Base-by-base conservation (phyloP, 2,329 filamentous ascomycete genomes). In the Aurifilum marmelostoma region DNA sequence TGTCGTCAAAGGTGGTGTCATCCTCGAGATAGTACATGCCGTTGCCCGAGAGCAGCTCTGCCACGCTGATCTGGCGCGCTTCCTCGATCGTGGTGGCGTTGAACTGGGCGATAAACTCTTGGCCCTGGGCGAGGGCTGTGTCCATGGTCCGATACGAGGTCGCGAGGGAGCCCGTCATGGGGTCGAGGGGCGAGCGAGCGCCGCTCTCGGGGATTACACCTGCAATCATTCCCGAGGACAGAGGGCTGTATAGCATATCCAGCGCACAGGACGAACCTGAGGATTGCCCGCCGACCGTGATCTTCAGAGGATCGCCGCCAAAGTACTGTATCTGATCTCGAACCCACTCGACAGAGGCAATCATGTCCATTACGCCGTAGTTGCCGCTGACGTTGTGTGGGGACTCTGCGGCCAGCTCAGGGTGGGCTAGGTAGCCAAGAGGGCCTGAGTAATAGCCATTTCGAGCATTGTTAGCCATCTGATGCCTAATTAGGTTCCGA, bases 291-390 rank as follows among this genome's bases (percentile, higher is more conserved):
- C 87, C 89, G 0, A 93, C 80, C 0, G 89, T 87, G 16, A 93
- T 89, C 72, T 91, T 89, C 0, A 82, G 75, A 1, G 90, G 88
- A 72, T 93, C 81, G 29, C 91, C 91, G 8, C 91, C 91, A 72
- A 94, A 93, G 76, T 87, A 76, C 8, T 76, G 71, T 54, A 93
- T 91, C 76, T 92, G 80, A 50, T 86, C 81, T 39, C 60, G 41
- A 2, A 66, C 67, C 69, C 69, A 71, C 47, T 66, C 54, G 7
- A 66, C 47, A 14, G 72, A 89, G 74, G 90, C 89, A 65, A 88
- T 81, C 77, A 92, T 90, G 75, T 94, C 91, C 54, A 86, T 85
- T 0, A 94, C 80, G 1, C 91, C 92, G 73, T 89, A 89, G 76
- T 94, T 94, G 54, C 89, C 75, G 69, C 84, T 86, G 18, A 56